Conservation (phyloP, 495 filamentous ascomycete species). For the Xylaria bambusicola region DNA sequence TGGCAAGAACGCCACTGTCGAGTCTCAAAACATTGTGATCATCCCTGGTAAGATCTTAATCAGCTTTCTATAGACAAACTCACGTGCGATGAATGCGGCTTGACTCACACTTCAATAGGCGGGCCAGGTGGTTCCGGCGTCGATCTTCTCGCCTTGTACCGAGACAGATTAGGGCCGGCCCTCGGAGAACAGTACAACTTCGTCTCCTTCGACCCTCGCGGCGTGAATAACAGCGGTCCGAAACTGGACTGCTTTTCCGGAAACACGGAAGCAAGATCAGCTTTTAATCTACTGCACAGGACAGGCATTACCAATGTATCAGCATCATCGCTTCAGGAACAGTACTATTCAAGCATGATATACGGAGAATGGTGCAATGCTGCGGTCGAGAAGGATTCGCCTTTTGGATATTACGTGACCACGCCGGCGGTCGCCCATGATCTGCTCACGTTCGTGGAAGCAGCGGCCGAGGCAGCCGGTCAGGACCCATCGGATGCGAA, state of each 20-base stretch:
- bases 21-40: conserved; percentile 35
- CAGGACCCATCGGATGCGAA: conserved; percentile 17
- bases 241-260: conserved; percentile 32
- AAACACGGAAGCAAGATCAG: conserved; percentile 38
- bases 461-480: conserved; percentile 21
- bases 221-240: conserved; percentile 35
- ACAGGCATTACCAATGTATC: conserved; percentile 49
- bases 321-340: conserved; percentile 26
- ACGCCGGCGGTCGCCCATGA: conserved; percentile 25
- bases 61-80: conserved; percentile 25
- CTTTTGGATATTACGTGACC: conserved; percentile 26
- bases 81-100: conserved; percentile 24
- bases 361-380: conserved; percentile 35
- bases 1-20: conserved; percentile 25
- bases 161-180: conserved; percentile 17
- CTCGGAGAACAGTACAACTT: conserved; percentile 33
- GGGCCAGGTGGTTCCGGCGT: conserved; percentile 39
- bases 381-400: conserved; percentile 27
- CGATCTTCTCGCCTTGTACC: conserved; percentile 10
- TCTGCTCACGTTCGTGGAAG: conserved; percentile 24
- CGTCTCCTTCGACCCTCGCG: conserved; percentile 38
- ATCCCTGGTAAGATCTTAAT: conserved; percentile 33
- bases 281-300: conserved; percentile 43
- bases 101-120: conserved; percentile 21
- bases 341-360: conserved; percentile 39